These are phyloP conservation scores for Eimeria maxima DNA, from an alignment of 169 alveolate genomes.

Conservation along the genomic window DNA sequence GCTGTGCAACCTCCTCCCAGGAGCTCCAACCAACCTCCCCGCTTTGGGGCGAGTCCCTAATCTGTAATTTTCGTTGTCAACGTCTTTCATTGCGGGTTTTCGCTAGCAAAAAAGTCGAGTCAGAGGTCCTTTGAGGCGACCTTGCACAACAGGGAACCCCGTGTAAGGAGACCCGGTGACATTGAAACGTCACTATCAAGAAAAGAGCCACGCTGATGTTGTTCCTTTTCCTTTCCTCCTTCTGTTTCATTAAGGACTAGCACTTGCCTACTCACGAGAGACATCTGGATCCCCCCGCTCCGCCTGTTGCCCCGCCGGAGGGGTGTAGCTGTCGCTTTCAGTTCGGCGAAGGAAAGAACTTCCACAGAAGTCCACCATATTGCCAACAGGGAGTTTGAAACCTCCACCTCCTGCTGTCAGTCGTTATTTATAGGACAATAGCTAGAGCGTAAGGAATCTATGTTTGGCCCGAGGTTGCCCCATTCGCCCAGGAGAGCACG, in stretches of 20 bases:
- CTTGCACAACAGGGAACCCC: neutral
- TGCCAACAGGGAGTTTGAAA: neutral
- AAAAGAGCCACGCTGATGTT: neutral
- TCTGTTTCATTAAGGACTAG: neutral
- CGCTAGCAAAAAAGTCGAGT: neutral
- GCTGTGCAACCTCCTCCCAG: constrained; percentile 13
- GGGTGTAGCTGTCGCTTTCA: neutral
- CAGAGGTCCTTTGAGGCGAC: neutral
- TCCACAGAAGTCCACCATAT: neutral
- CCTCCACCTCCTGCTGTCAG: neutral
- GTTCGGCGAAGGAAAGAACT: neutral
- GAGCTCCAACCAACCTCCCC: constrained; percentile 5
- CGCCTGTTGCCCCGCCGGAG: neutral
- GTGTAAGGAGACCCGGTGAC: neutral
- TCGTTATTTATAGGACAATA: neutral
- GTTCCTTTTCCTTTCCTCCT: neutral
- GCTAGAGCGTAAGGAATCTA: neutral
- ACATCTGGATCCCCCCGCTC: no score
- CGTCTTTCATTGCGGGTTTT: neutral
- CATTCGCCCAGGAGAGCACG: neutral
- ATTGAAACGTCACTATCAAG: neutral
- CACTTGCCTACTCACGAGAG: no score
- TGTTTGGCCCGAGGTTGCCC: neutral
- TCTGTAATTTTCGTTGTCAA: neutral
- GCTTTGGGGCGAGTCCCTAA: neutral